These are phyloP conservation scores for Capsicum pubescens DNA, from an alignment of 257 asterid species.

Conservation along the genomic window DNA sequence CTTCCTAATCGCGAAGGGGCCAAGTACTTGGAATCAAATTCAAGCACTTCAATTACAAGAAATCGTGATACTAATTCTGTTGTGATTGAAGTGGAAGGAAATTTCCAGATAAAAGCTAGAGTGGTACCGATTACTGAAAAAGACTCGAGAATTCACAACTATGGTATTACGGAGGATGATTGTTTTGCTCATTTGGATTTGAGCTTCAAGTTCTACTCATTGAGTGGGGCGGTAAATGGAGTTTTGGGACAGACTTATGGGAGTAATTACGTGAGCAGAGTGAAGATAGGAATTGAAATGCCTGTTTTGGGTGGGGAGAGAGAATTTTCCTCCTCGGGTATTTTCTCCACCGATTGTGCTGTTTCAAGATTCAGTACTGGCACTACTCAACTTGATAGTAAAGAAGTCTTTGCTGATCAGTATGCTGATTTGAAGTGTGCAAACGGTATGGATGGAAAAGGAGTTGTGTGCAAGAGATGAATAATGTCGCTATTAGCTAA, in stretches of 20 bases:
- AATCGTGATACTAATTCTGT: slow-evolving; percentile 54
- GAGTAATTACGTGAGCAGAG: slow-evolving; percentile 62
- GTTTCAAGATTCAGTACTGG: slow-evolving; percentile 54
- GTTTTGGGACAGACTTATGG: slow-evolving; percentile 82
- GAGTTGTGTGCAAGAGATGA: slow-evolving; percentile 80
- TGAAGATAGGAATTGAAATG: slow-evolving; percentile 78
- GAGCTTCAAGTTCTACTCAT: slow-evolving; percentile 74
- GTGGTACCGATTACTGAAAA: slow-evolving; percentile 69
- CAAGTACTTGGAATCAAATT: slow-evolving; percentile 41
- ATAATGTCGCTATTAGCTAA: too few species aligned
- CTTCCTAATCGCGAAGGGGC: slow-evolving; percentile 56
- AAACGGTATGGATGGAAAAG: slow-evolving; percentile 59
- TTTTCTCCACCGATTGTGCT: slow-evolving; percentile 71
- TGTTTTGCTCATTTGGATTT: slow-evolving; percentile 87
- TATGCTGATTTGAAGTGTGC: slow-evolving; percentile 59
- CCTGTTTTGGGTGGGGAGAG: slow-evolving; percentile 83
- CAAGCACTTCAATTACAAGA: slow-evolving; percentile 48
- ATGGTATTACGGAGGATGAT: slow-evolving; percentile 70
- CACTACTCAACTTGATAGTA: background rate
- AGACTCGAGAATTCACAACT: slow-evolving; percentile 66
- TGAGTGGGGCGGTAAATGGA: slow-evolving; percentile 65
- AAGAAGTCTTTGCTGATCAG: slow-evolving; percentile 15
- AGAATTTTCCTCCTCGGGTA: slow-evolving; percentile 60
- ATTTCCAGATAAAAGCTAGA: slow-evolving; percentile 71
- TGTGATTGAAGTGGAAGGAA: slow-evolving; percentile 66